phyloP scores from a whole-genome alignment of 768 basidiomycete species.

The Russula ochroleuca region DNA sequence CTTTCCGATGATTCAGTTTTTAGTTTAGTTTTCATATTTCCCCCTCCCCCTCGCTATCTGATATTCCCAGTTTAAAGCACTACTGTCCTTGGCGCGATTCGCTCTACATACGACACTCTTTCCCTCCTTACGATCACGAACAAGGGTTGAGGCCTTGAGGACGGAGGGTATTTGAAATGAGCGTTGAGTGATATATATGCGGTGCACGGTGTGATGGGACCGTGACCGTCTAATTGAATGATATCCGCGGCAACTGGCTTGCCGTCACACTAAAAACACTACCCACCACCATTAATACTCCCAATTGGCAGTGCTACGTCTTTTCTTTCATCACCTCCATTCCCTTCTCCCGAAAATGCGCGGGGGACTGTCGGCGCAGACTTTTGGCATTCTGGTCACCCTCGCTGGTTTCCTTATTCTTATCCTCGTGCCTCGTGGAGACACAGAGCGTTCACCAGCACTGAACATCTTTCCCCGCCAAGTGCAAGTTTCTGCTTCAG shows the following conservation, averaged over 20 bases:
- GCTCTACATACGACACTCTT: not conserved
- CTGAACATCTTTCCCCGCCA: conserved; percentile 23
- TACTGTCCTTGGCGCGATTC: not conserved
- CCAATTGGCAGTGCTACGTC: not conserved
- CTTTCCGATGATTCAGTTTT: not conserved
- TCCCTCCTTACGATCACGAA: too few species aligned
- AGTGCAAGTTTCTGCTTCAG: not conserved
- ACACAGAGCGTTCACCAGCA: not conserved
- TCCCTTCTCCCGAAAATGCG: conserved; percentile 13
- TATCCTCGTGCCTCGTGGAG: conserved; percentile 29
- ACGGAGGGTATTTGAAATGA: too few species aligned
- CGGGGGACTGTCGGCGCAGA: conserved; percentile 29
- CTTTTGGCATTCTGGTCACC: conserved; percentile 32
- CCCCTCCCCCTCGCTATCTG: not conserved
- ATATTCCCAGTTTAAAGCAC: conserved; percentile 12
- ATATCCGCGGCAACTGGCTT: not conserved
- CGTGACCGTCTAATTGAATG: not conserved
- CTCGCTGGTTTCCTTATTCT: conserved; percentile 33
- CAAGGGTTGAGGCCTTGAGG: too few species aligned
- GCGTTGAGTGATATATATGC: not conserved
- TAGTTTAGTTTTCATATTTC: not conserved
- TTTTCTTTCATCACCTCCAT: not conserved
- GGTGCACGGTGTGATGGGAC: not conserved
- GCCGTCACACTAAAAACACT: not conserved
- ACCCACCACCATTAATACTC: not conserved